phyloP scores from a whole-genome alignment of 768 basidiomycete species.

The Leccinum rimulosum region DNA sequence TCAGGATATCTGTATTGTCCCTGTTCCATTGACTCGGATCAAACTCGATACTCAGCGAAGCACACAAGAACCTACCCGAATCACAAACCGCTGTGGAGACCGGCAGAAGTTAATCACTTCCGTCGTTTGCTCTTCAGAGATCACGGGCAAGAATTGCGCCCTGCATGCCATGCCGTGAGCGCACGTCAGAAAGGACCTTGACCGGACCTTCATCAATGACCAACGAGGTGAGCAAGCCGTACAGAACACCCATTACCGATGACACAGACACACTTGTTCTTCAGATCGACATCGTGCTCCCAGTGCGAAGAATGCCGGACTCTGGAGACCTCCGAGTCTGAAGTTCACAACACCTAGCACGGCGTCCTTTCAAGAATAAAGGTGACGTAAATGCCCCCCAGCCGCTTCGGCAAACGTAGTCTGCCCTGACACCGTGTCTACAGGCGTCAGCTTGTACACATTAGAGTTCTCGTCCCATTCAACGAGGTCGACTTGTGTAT shows the following conservation, averaged over 20 bases:
- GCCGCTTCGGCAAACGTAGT: conserved; percentile 11
- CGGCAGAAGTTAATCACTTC: conserved; percentile 57
- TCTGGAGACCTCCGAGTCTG: conserved; percentile 27
- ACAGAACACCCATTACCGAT: conserved; percentile 66
- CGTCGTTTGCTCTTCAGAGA: conserved; percentile 47
- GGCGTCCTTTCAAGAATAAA: background rate
- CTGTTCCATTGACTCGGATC: background rate
- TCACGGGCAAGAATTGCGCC: conserved; percentile 57
- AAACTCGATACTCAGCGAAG: conserved; percentile 1
- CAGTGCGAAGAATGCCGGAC: conserved; percentile 57
- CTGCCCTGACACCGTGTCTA: conserved; percentile 33
- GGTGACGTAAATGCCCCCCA: conserved; percentile 6
- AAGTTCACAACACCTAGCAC: conserved; percentile 31
- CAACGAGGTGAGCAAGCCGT: conserved; percentile 23
- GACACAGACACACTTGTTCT: conserved; percentile 54
- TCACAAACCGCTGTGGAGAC: conserved; percentile 54
- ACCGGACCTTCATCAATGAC: background rate
- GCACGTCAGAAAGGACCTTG: conserved; percentile 4
- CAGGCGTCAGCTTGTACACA: conserved; percentile 41
- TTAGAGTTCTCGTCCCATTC: conserved; percentile 46
- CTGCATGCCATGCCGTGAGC: conserved; percentile 31
- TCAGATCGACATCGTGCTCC: conserved; percentile 51
- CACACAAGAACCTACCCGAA: conserved; percentile 31
- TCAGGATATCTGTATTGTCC: background rate
- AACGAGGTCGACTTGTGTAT: conserved; percentile 32